Conservation (phyloP, 2,329 filamentous ascomycete genomes). For the Calonectria crousiana region DNA sequence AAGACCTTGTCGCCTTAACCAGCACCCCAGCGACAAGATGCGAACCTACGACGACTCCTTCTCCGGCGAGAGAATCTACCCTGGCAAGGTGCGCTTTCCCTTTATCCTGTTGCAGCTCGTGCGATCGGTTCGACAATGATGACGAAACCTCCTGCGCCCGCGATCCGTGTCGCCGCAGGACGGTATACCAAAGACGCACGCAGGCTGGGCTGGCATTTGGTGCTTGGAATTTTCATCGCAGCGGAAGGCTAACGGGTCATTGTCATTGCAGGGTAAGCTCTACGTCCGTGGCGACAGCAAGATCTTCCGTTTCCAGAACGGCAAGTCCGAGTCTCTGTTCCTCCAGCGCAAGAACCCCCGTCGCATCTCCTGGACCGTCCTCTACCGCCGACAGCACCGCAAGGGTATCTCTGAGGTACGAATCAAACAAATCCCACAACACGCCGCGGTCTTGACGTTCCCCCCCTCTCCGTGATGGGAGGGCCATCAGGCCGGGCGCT, state of each 20-base stretch:
- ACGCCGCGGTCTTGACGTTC: neutral
- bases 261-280: conserved; percentile 86
- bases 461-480: neutral
- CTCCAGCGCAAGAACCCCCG: conserved; percentile 99
- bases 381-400: conserved; percentile 99
- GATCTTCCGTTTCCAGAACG: conserved; percentile 99
- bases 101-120: conserved; percentile 27
- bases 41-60: conserved; percentile 76
- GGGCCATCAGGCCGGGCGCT: neutral
- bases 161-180: conserved; percentile 14
- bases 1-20: conserved; percentile 56
- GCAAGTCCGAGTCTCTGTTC: conserved; percentile 99
- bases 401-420: conserved; percentile 99
- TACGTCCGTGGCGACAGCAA: conserved; percentile 99
- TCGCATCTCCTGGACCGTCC: conserved; percentile 98
- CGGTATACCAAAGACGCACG: conserved; percentile 31
- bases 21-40: conserved; percentile 65
- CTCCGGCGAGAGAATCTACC: conserved; percentile 76
- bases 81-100: conserved; percentile 70
- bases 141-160: conserved; percentile 29
- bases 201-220: conserved; percentile 9
- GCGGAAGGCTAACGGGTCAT: conserved; percentile 46
- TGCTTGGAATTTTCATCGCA: conserved; percentile 18
- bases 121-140: conserved; percentile 41
- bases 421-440: conserved; percentile 18